Evolutionary conservation across 495 filamentous ascomycete species (phyloP).

Genomic region (Neurospora pannonica): DNA sequence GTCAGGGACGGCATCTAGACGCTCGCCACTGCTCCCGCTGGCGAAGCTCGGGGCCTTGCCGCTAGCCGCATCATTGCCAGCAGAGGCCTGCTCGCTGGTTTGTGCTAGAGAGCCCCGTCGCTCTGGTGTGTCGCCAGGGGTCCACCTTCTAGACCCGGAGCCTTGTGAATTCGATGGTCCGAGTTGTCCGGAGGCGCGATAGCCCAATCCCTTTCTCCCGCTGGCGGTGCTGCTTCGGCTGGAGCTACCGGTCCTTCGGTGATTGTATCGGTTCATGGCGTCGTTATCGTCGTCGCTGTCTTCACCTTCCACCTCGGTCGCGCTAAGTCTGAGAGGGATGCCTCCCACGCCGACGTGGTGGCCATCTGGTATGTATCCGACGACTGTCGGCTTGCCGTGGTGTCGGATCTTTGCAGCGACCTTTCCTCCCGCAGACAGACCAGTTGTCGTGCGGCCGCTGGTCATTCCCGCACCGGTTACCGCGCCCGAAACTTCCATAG

Average conservation of each 20-base stretch:
- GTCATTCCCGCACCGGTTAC: slow-evolving; percentile 14
- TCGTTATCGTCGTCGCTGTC: slow-evolving; percentile 64
- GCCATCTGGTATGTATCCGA: slow-evolving; percentile 60
- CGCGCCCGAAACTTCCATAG: slow-evolving; percentile 57
- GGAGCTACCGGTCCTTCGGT: slow-evolving; percentile 64
- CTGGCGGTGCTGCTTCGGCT: slow-evolving; percentile 72
- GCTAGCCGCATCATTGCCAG: slow-evolving; percentile 35
- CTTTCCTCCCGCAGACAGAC: slow-evolving; percentile 42
- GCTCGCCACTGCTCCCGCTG: slow-evolving; percentile 47
- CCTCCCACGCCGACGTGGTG: slow-evolving; percentile 63
- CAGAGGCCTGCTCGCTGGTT: slow-evolving; percentile 18
- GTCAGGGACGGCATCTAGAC: slow-evolving; percentile 40
- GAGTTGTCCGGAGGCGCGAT: slow-evolving; percentile 39
- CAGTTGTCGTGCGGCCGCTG: slow-evolving; percentile 49
- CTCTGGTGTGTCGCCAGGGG: slow-evolving; percentile 59
- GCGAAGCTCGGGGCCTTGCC: slow-evolving; percentile 36
- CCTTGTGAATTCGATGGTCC: slow-evolving; percentile 20
- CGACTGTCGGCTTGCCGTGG: slow-evolving; percentile 59
- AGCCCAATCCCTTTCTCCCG: slow-evolving; percentile 48
- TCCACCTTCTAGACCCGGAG: slow-evolving; percentile 45
- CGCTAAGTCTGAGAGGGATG: slow-evolving; percentile 84
- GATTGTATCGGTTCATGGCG: slow-evolving; percentile 45
- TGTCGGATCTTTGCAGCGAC: slow-evolving; percentile 71
- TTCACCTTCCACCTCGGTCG: slow-evolving; percentile 86
- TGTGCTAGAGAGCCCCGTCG: slow-evolving; percentile 35